A percentile compares a stretch with the other conserved stretches of the same genome.
These are phyloP conservation scores for Boletellus ananas DNA, from an alignment of 768 basidiomycete genomes.

Conservation along the genomic window DNA sequence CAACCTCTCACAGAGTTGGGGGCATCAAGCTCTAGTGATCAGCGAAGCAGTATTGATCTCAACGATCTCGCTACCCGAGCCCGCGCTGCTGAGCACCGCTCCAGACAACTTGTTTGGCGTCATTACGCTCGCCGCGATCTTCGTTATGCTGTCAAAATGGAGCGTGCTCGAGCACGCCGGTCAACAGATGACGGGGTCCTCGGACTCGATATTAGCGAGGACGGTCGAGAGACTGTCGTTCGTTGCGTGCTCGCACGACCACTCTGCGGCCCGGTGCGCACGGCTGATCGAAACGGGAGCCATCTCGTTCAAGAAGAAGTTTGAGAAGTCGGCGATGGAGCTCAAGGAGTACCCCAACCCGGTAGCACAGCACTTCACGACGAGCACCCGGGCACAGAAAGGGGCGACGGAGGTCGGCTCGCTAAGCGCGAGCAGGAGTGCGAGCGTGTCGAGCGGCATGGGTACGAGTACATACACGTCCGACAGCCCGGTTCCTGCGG, in stretches of 20 bases:
- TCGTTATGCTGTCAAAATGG: slow-evolving; percentile 42
- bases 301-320: slow-evolving; percentile 28
- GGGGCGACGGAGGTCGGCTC: slow-evolving; percentile 11
- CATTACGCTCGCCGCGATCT: slow-evolving; percentile 42
- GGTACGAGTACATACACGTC: slow-evolving; percentile 10
- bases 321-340: slow-evolving; percentile 22
- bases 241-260: slow-evolving; percentile 37
- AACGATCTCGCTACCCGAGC: slow-evolving; percentile 33
- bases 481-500: slow-evolving; percentile 3
- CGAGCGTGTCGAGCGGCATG: slow-evolving; percentile 16
- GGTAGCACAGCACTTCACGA: slow-evolving; percentile 20
- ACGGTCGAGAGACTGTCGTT: slow-evolving; percentile 33
- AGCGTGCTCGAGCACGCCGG: slow-evolving; percentile 33
- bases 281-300: slow-evolving; percentile 36
- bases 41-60: slow-evolving; percentile 38
- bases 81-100: slow-evolving; percentile 35
- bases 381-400: slow-evolving; percentile 6
- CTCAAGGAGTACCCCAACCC: slow-evolving; percentile 17
- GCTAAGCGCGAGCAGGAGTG: slow-evolving; percentile 12
- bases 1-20: slow-evolving; percentile 34
- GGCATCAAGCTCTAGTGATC: slow-evolving; percentile 35
- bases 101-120: slow-evolving; percentile 42
- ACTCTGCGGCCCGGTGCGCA: slow-evolving; percentile 40
- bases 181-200: slow-evolving; percentile 35
- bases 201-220: slow-evolving; percentile 34